Conservation (phyloP, 768 basidiomycete species). For the Paxillus ammoniavirescens region DNA sequence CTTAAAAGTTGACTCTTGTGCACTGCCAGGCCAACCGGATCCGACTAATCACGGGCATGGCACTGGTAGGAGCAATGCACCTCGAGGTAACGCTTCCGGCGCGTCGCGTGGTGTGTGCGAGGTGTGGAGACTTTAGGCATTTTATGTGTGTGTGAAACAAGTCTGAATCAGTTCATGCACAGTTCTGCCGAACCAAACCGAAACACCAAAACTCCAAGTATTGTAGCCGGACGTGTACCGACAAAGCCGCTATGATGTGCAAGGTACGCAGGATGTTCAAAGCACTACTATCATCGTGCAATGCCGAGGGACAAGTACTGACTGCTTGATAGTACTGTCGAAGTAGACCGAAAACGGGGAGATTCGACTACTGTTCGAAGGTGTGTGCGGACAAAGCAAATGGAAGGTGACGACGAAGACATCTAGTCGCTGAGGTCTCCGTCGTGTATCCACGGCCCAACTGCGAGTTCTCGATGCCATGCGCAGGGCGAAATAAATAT, state of each 20-base stretch:
- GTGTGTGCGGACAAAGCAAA: conserved; percentile 20
- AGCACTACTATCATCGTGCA: neutral
- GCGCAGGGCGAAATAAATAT: no score
- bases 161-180: conserved; percentile 12
- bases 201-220: conserved; percentile 54
- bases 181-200: conserved; percentile 54
- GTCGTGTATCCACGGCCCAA: neutral
- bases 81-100: conserved; percentile 8
- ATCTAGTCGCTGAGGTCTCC: neutral
- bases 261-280: conserved; percentile 12
- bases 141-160: no score
- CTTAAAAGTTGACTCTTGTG: no score
- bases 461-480: no score
- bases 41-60: conserved; percentile 1
- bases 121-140: conserved; percentile 9
- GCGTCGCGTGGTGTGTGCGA: conserved; percentile 19
- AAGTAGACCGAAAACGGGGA: conserved; percentile 16
- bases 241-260: conserved; percentile 35
- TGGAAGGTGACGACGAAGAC: conserved; percentile 7
- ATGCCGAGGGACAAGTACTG: neutral
- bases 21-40: neutral
- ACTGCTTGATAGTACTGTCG: conserved; percentile 21
- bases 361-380: conserved; percentile 24
- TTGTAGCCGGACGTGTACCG: conserved; percentile 62
- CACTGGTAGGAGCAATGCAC: neutral